Evolutionary conservation across 108 stramenopile species (phyloP), one percentile per base, ranked within the genome.

Genomic region (Cyclotella distinguenda): DNA sequence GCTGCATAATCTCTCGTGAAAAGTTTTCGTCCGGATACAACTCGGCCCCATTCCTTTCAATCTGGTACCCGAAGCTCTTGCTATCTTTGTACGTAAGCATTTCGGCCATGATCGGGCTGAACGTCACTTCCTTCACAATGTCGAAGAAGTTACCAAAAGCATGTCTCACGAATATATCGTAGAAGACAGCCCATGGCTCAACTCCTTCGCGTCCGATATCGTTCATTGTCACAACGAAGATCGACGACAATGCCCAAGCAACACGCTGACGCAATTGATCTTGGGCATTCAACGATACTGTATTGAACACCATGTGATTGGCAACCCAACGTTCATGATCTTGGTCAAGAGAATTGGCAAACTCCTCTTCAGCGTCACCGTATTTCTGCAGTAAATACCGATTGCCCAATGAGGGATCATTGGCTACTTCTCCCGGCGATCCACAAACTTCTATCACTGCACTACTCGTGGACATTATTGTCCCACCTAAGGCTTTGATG

Each of bases 241-340:
- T 76, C 12, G 53, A 55, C 25, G 77, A 54, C 21, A 82, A 70
- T 3, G 69, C 82, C 76, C 76, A 82, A 22, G 82, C 78, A 6
- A 82, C 74, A n/a, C 82, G 60, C 31, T 82, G 82, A 10, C 82
- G 57, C 16, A 82, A 49, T 50, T 82, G 82, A 55, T 82, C 82
- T 11, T 32, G 44, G 25, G 76, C 75, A 26, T 19, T 28, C 27
- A 73, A 12, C 5, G 65, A 49, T 1, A 77, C 47, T n/a, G 64
- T 71, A 15, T 56, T 57, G 64, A 70, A 81, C 21, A 77, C 52
- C 50, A 70, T 51, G 30, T 60, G 40, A 63, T 66, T 63, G 11
- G 46, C 22, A 30, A 26, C 39, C 72, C 60, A 60, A 28, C 58
- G 62, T 4, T 66, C 72, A 25, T 73, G 72, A 48, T 73, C 72